Percentiles rank a stretch among this genome's conserved stretches.
These are phyloP conservation scores for Brassica rapa DNA, from an alignment of 345 rosid species.

Conservation along the genomic window DNA sequence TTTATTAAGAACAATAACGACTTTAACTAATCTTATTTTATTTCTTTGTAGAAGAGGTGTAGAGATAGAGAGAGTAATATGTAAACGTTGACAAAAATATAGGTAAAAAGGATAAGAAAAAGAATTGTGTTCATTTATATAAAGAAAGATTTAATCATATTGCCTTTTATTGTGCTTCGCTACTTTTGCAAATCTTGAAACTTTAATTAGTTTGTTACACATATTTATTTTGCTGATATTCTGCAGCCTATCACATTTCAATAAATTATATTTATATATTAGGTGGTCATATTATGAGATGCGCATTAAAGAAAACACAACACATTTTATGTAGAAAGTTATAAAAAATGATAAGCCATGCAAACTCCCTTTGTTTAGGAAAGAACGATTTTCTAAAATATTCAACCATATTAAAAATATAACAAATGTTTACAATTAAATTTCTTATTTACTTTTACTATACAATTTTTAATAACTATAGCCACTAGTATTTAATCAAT, in stretches of 20 bases:
- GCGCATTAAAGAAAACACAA: not conserved
- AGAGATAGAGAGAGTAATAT: not conserved
- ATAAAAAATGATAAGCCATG: not conserved
- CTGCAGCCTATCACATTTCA: not conserved
- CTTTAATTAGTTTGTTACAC: not conserved
- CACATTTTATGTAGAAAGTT: not conserved
- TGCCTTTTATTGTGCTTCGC: conserved; percentile 29
- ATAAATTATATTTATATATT: not conserved
- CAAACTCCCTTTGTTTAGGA: not conserved
- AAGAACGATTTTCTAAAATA: too few species aligned
- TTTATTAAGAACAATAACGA: too few species aligned
- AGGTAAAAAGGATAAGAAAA: conserved; percentile 15
- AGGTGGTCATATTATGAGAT: conserved; percentile 3
- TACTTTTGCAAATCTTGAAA: conserved; percentile 8
- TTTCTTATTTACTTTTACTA: too few species aligned
- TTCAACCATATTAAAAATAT: too few species aligned
- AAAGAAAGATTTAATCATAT: conserved; percentile 1
- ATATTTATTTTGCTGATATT: not conserved
- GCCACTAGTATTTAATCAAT: too few species aligned
- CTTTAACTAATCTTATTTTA: too few species aligned
- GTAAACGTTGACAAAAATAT: not conserved
- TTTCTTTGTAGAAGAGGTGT: too few species aligned
- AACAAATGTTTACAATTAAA: too few species aligned
- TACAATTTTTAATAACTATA: too few species aligned
- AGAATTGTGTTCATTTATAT: not conserved